A percentile compares a stretch with the other conserved stretches of the same genome.
These are phyloP conservation scores for Micractinium sp. DNA, from an alignment of 139 green algal genomes.

Conservation along the genomic window DNA sequence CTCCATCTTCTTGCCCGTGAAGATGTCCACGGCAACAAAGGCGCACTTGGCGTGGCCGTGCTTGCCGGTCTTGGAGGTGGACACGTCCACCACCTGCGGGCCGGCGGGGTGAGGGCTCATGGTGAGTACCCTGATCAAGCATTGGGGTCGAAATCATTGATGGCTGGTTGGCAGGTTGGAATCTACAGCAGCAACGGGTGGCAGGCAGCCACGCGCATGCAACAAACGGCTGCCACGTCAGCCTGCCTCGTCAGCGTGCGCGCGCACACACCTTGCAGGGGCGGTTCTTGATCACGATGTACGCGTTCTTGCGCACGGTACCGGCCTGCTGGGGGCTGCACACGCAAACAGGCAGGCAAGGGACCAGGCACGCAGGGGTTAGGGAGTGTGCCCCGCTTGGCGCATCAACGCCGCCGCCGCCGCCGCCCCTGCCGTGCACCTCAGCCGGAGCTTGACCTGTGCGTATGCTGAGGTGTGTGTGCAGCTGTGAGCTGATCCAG, in stretches of 20 bases:
- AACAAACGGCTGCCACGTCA: background rate
- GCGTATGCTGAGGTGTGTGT: too few species aligned
- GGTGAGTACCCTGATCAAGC: background rate
- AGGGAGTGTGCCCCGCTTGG: too few species aligned
- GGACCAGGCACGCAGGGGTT: background rate
- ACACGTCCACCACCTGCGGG: slow-evolving; percentile 95
- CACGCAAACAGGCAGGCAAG: background rate
- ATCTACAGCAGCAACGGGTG: too few species aligned
- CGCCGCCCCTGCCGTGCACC: too few species aligned
- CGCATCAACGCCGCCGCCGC: too few species aligned
- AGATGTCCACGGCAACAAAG: slow-evolving; percentile 98
- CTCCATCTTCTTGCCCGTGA: slow-evolving; percentile 97
- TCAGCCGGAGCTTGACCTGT: too few species aligned
- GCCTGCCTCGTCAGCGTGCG: background rate
- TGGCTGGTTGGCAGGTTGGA: background rate
- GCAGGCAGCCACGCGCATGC: background rate
- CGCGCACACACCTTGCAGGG: slow-evolving; percentile 88
- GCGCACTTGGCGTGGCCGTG: slow-evolving; percentile 99
- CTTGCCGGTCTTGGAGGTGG: slow-evolving; percentile 99
- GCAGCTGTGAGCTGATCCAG: too few species aligned
- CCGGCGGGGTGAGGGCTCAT: background rate
- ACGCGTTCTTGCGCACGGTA: slow-evolving; percentile 95
- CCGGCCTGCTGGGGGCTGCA: slow-evolving; percentile 85
- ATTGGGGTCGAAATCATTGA: background rate
- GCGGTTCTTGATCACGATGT: slow-evolving; percentile 95